Evolutionary conservation across 1,284 basidiomycete species (phyloP), one percentile per base, ranked within the genome.

Genomic region (Tilletia walkeri): DNA sequence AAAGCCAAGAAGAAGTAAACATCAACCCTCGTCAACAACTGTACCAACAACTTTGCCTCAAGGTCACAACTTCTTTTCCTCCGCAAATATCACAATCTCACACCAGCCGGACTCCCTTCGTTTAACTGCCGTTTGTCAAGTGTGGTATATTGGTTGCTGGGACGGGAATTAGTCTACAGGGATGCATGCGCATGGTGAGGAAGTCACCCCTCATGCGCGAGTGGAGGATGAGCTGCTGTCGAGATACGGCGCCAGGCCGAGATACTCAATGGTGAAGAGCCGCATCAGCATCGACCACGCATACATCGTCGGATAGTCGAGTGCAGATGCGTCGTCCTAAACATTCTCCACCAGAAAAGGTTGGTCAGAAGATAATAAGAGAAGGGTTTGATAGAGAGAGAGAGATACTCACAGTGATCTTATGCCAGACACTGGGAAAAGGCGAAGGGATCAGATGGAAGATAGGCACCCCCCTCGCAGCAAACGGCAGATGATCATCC

Each of bases 401-500:
- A 34, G 20, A 16, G 34, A 59, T 4, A 50, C 65, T 47, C 45
- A 66, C 65, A 14, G 66, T n/a, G 20, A 36, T 53, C 10, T 48
- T 18, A 84, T 98, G 96, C 96, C 95, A 98, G 5, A 96, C 94
- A 1, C 67, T 73, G 0, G 96, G 96, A 83, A 99, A 99, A 0
- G 93, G 94, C 54, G 88, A 88, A 0, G 95, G 86, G 72, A 99
- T 99, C 66, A 99, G 82, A 83, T 99, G 96, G 73, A 99, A 84
- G 65, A 98, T 86, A 70, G 90, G 93, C 20, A 99, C 94, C 5
- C 95, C 96, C 67, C 87, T 85, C 48, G 86, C 84, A 59, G 96
- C 80, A 85, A 99, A 99, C 16, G 96, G 96, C 36, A 94, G 84
- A 84, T 99, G 96, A 85, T 99, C 96, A 84, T 99, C 96, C 54